Base-by-base conservation (phyloP, 2,329 filamentous ascomycete species). In the Trichoderma endophyticum region DNA sequence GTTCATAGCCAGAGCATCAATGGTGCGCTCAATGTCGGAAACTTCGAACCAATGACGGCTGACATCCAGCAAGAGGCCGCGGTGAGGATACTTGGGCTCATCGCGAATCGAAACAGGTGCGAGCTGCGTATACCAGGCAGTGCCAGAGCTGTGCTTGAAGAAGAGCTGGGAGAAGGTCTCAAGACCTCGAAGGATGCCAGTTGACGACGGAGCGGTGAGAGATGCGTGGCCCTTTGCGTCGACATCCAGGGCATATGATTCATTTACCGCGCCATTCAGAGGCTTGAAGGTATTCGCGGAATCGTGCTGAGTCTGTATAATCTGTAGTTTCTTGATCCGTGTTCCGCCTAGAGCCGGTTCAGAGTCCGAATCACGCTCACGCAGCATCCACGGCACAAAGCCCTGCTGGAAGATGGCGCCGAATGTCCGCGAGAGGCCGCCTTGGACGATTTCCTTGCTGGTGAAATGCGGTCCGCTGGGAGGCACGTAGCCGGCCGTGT, bases 121-220 rank as follows among this genome's bases (percentile, higher is more conserved):
- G 48, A 89, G 81, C 1, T 86, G 86, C 1, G 91, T 94, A 83
- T 97, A 97, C 83, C 87, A 84, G 65, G 77, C 79, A 6, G 80
- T 80, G 30, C 87, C 88, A 4, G 84, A 78, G 51, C 90, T 90
- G 81, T 93, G 91, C 79, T 89, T 80, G 82, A 90, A 95, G 83
- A 96, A 96, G 18, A 97, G 87, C 83, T 97, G 93, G 0, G 88
- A 86, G 77, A 96, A 93, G 2, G 92, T 91, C 75, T 92, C 91
- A 26, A 97, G 85, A n/a, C 87, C 93, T 74, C 89, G 89, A 21
- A 93, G 84, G 39, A 95, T 83, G 64, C 93, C 93, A 7, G 88
- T 87, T 18, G 91, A 90, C 1, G 91, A 90, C 43, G 85, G 85
- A 18, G 92, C 92, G 28, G 83, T 83, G 76, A 96, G 90, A 51